A percentile compares a stretch with the other conserved stretches of the same genome.
phyloP scores from a whole-genome alignment of 1,284 basidiomycete species.

The Melampsora medusae region DNA sequence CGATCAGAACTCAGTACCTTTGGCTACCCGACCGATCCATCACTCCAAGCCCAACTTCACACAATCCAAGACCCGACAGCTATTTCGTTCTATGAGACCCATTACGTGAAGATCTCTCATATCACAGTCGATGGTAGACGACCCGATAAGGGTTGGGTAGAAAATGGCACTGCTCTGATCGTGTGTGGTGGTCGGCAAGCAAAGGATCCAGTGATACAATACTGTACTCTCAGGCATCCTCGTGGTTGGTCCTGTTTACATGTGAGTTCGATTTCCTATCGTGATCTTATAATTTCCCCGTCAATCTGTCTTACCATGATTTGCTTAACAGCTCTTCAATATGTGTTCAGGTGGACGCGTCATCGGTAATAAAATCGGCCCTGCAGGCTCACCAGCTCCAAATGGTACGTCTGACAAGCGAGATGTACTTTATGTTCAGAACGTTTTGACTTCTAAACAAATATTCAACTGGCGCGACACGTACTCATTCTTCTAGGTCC shows the following conservation, averaged over 20 bases:
- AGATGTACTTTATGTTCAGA: too few relatives aligned
- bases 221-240: conserved; percentile 31
- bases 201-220: conserved; percentile 39
- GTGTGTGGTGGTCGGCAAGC: conserved; percentile 30
- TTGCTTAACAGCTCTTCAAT: conserved; percentile 24
- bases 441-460: too few relatives aligned
- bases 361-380: conserved; percentile 41
- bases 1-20: conserved; percentile 35
- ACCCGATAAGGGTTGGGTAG: conserved; percentile 36
- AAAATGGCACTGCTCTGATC: conserved; percentile 29
- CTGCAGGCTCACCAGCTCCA: conserved; percentile 29
- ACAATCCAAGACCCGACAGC: conserved; percentile 34
- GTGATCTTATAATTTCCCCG: background rate
- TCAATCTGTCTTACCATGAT: too few relatives aligned
- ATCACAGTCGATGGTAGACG: conserved; percentile 35
- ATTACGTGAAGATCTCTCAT: conserved; percentile 42
- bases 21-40: conserved; percentile 34
- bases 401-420: conserved; percentile 8
- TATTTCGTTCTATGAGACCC: conserved; percentile 34
- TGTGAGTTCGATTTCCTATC: background rate
- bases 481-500: conserved; percentile 15
- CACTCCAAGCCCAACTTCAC: conserved; percentile 33
- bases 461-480: too few relatives aligned
- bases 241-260: conserved; percentile 44
- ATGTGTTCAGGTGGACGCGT: conserved; percentile 26